Conservation (phyloP, 257 asterid species). For the Dorcoceras hygrometricum region DNA sequence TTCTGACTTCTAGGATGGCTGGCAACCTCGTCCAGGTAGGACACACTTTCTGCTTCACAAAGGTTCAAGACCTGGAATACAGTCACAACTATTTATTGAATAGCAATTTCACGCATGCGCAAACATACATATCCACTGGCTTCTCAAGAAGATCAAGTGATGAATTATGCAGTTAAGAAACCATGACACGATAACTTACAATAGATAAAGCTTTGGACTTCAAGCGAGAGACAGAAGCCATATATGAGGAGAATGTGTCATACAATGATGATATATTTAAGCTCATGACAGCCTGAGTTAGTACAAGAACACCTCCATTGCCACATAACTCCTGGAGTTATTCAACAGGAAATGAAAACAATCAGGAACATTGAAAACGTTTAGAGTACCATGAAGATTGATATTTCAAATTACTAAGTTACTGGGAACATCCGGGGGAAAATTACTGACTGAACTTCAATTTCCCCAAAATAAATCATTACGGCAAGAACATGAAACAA, state of each 20-base stretch:
- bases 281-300: conserved; percentile 69
- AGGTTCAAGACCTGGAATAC: conserved; percentile 82
- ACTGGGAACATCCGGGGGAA: conserved; percentile 12
- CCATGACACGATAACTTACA: conserved; percentile 54
- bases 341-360: conserved; percentile 18
- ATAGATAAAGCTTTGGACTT: conserved; percentile 83
- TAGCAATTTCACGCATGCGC: conserved; percentile 8
- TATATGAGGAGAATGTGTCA: conserved; percentile 35
- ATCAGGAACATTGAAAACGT: conserved; percentile 24
- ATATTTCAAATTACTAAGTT: conserved; percentile 14
- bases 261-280: conserved; percentile 47
- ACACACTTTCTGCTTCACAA: conserved; percentile 85
- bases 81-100: conserved; percentile 20
- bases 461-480: neutral
- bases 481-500: conserved; percentile 16
- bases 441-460: conserved; percentile 3
- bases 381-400: conserved; percentile 5
- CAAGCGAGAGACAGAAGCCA: conserved; percentile 71
- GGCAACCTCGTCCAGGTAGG: conserved; percentile 96
- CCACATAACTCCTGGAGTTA: conserved; percentile 73
- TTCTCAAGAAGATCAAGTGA: conserved; percentile 14
- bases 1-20: conserved; percentile 61
- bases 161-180: conserved; percentile 9
- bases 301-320: conserved; percentile 81
- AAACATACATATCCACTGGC: conserved; percentile 15